Evolutionary conservation across 306 rosid species (phyloP).

Genomic region (Benincasa hispida): DNA sequence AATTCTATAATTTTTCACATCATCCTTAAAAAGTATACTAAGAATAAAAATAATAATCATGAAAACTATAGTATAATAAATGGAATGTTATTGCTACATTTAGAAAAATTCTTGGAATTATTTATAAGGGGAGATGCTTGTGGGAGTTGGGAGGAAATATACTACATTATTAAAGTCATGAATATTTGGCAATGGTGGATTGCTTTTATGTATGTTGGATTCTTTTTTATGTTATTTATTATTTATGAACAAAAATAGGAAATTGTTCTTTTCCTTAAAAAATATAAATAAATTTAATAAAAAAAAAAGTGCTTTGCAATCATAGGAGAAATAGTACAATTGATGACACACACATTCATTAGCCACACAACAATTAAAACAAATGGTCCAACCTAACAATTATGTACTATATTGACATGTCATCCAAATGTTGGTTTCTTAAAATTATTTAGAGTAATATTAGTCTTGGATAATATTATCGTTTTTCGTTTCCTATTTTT

Average conservation of each 20-base stretch:
- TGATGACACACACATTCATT: not conserved
- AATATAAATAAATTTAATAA: too few relatives aligned
- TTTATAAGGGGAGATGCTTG: not conserved
- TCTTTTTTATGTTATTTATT: not conserved
- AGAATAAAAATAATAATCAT: not conserved
- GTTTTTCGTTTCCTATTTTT: too few relatives aligned
- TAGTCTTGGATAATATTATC: too few relatives aligned
- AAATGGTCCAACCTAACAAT: not conserved
- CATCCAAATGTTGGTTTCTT: not conserved
- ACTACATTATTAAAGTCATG: not conserved
- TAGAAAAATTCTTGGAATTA: not conserved
- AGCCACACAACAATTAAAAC: not conserved
- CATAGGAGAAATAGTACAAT: not conserved
- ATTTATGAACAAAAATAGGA: not conserved
- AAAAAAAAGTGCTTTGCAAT: not conserved
- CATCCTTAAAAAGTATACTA: not conserved
- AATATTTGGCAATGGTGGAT: not conserved
- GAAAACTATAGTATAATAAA: not conserved
- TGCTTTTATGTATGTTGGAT: not conserved
- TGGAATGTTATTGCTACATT: not conserved
- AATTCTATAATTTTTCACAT: not conserved
- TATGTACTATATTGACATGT: not conserved
- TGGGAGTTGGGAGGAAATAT: not conserved
- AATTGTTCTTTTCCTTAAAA: not conserved
- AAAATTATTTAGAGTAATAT: not conserved